Percentiles rank a stretch among this genome's conserved stretches.
phyloP scores from a whole-genome alignment of 441 rosid species.

The Aquilaria agallochum region DNA sequence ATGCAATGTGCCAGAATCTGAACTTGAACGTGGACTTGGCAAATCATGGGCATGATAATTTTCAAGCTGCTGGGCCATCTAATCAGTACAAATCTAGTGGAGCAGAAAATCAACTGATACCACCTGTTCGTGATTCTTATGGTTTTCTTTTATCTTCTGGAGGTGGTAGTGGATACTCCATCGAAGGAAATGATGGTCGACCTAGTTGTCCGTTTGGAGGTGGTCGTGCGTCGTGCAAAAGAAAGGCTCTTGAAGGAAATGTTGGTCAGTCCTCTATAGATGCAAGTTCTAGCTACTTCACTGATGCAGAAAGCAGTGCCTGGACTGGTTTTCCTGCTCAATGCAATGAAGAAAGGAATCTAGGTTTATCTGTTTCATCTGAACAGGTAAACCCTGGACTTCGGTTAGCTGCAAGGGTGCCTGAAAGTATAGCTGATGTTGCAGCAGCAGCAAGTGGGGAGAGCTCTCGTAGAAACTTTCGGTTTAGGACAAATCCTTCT shows the following conservation, averaged over 20 bases:
- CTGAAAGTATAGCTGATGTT: slow-evolving; percentile 32
- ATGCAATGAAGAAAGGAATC: slow-evolving; percentile 34
- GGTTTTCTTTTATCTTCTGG: slow-evolving; percentile 36
- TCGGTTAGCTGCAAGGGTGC: slow-evolving; percentile 38
- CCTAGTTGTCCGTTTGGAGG: slow-evolving; percentile 52
- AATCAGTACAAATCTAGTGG: slow-evolving; percentile 33
- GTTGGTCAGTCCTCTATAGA: slow-evolving; percentile 58
- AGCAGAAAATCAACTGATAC: slow-evolving; percentile 25
- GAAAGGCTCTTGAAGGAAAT: slow-evolving; percentile 73
- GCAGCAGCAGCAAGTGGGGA: slow-evolving; percentile 31
- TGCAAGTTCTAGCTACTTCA: slow-evolving; percentile 53
- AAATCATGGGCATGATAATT: slow-evolving; percentile 35
- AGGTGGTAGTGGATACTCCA: slow-evolving; percentile 29
- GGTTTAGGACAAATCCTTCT: slow-evolving; percentile 51
- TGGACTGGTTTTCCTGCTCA: slow-evolving; percentile 36
- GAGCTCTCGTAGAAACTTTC: slow-evolving; percentile 52
- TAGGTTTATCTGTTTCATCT: slow-evolving; percentile 37
- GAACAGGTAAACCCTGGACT: slow-evolving; percentile 45
- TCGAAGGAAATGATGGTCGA: slow-evolving; percentile 39
- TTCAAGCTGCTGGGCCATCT: slow-evolving; percentile 36
- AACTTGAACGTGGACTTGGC: slow-evolving; percentile 57
- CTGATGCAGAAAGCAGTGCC: slow-evolving; percentile 45
- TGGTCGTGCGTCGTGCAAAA: slow-evolving; percentile 63
- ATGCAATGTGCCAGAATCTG: slow-evolving; percentile 39
- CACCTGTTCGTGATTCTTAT: slow-evolving; percentile 28